Percentiles rank a stretch among this genome's conserved stretches.
Conservation (phyloP, 2,329 filamentous ascomycete species). For the Trichoderma lentiforme region DNA sequence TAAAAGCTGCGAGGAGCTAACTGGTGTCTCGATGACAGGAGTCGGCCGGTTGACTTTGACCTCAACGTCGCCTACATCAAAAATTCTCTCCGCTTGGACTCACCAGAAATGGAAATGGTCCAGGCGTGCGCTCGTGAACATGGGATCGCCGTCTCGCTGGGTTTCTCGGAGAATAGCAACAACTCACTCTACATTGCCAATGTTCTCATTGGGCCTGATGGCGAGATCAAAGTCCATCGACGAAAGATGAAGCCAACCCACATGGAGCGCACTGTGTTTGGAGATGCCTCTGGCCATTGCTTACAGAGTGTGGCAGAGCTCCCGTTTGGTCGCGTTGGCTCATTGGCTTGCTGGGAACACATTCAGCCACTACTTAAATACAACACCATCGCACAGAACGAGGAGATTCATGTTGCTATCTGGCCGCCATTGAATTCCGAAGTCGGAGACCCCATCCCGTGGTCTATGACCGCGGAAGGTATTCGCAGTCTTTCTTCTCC, state of each 20-base stretch:
- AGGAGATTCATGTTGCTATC: not conserved
- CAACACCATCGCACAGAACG: not conserved
- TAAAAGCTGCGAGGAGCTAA: not conserved
- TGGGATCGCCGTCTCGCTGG: not conserved
- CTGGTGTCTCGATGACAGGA: not conserved
- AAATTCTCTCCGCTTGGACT: slow-evolving; percentile 6
- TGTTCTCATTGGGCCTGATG: not conserved
- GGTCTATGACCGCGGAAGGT: slow-evolving; percentile 13
- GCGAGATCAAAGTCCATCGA: slow-evolving; percentile 2
- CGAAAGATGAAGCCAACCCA: slow-evolving; percentile 11
- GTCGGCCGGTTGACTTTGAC: not conserved
- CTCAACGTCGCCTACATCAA: slow-evolving; percentile 7
- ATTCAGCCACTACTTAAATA: slow-evolving; percentile 11
- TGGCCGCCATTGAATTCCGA: not conserved
- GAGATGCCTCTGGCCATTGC: not conserved
- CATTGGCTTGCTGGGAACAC: not conserved
- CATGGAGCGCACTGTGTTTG: slow-evolving; percentile 11
- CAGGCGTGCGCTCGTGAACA: not conserved
- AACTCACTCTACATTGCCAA: not conserved
- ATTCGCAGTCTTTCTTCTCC: not conserved
- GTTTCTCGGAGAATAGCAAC: slow-evolving; percentile 10
- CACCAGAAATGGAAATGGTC: not conserved
- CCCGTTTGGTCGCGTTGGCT: slow-evolving; percentile 2
- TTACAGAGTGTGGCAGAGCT: not conserved
- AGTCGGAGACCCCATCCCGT: not conserved